Percentiles rank a stretch among this genome's conserved stretches.
Evolutionary conservation across 2,329 filamentous ascomycete genomes (phyloP).

Genomic region (Hypoxylon sp.): DNA sequence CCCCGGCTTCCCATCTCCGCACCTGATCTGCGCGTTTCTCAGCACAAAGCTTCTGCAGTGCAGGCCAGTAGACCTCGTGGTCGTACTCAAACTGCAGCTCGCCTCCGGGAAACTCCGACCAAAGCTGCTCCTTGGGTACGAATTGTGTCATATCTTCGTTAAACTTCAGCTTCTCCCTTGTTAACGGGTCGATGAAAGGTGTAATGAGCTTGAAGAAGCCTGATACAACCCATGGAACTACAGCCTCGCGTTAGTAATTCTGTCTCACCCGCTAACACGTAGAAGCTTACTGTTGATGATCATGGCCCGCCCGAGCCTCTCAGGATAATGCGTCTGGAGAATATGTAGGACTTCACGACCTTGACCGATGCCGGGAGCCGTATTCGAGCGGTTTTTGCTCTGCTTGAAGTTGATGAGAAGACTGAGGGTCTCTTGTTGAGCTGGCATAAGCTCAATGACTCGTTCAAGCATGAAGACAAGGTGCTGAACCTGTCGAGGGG

Average conservation of each 20-base stretch:
- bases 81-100: constrained; percentile 92
- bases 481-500: constrained; percentile 90
- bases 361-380: constrained; percentile 78
- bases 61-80: constrained; percentile 90
- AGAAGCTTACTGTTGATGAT: constrained; percentile 82
- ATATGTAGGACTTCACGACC: constrained; percentile 90
- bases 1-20: constrained; percentile 83
- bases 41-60: constrained; percentile 79
- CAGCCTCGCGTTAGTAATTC: constrained; percentile 32
- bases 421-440: constrained; percentile 87
- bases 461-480: constrained; percentile 96
- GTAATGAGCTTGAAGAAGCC: constrained; percentile 97
- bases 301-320: constrained; percentile 88
- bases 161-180: constrained; percentile 95
- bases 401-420: constrained; percentile 94
- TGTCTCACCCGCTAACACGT: not conserved
- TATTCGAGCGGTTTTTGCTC: constrained; percentile 80
- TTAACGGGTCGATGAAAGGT: constrained; percentile 96
- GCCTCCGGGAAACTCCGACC: constrained; percentile 81
- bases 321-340: constrained; percentile 95
- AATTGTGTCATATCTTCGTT: constrained; percentile 91
- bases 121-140: constrained; percentile 85
- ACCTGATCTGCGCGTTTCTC: constrained; percentile 73
- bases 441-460: constrained; percentile 86
- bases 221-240: constrained; percentile 91